A percentile compares a stretch with the other conserved stretches of the same genome.
Evolutionary conservation across 371 early-diverging fungal species (phyloP).

Genomic region (Syncephalastrum monosporum): DNA sequence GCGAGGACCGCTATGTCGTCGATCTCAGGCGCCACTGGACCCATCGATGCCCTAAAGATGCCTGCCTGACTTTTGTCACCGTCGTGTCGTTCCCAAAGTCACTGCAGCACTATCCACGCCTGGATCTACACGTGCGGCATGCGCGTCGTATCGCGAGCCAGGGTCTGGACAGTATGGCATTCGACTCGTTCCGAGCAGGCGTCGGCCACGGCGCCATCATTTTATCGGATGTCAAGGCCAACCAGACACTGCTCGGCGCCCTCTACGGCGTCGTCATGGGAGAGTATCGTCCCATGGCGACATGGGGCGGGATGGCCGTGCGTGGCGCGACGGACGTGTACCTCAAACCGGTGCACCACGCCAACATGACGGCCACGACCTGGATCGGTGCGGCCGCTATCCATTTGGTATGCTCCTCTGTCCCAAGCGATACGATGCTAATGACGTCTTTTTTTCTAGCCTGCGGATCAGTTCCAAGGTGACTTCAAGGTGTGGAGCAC

Average conservation of each 20-base stretch:
- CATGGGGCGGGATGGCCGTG: constrained; percentile 8
- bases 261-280: constrained; percentile 19
- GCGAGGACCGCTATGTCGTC: no score
- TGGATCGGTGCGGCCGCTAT: constrained; percentile 12
- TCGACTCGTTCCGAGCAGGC: constrained; percentile 11
- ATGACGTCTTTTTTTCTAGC: neutral
- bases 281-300: constrained; percentile 5
- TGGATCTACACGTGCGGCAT: constrained; percentile 9
- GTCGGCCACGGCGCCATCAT: constrained; percentile 16
- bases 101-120: neutral
- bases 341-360: constrained; percentile 7
- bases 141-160: constrained; percentile 10
- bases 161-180: constrained; percentile 9
- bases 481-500: constrained; percentile 14
- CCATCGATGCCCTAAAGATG: no score
- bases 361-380: constrained; percentile 13
- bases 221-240: constrained; percentile 16
- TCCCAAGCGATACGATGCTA: no score
- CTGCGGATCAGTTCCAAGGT: constrained; percentile 20
- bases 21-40: no score
- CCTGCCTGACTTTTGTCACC: no score
- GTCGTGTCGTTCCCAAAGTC: no score
- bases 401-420: constrained; percentile 9
- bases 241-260: constrained; percentile 11
- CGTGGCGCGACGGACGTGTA: constrained; percentile 15